phyloP scores from a whole-genome alignment of 495 filamentous ascomycete genomes.

The Pseudomonodictys pantanalensis region DNA sequence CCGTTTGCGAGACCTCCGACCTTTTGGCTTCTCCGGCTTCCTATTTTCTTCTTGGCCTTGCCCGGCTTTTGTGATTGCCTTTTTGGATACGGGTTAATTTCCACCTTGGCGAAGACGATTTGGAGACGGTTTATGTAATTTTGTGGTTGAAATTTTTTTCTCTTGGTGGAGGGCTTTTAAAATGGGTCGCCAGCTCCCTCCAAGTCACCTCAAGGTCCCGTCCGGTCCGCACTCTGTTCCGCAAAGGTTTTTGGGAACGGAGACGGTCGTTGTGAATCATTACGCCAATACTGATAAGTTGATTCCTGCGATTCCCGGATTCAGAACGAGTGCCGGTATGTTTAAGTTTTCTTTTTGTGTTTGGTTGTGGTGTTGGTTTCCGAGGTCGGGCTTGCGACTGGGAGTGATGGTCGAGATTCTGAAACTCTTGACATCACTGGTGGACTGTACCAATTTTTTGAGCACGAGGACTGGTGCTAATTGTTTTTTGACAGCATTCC shows the following conservation, averaged over 20 bases:
- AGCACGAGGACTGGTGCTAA: background rate
- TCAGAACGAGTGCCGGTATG: conserved; percentile 41
- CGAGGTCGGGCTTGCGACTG: too few relatives aligned
- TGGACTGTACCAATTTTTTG: background rate
- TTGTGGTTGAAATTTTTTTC: background rate
- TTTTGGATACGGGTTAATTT: background rate
- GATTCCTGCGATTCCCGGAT: conserved; percentile 39
- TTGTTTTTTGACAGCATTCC: conserved; percentile 36
- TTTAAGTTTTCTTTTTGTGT: background rate
- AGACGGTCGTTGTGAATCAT: background rate
- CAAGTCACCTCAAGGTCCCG: background rate
- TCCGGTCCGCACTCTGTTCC: background rate
- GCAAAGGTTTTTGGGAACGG: background rate
- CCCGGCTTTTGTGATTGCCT: background rate
- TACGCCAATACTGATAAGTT: conserved; percentile 22
- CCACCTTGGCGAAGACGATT: background rate
- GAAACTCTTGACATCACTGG: too few relatives aligned
- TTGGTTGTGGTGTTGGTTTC: too few relatives aligned
- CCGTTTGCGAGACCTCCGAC: too few relatives aligned
- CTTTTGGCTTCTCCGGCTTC: too few relatives aligned
- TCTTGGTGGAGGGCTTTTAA: background rate
- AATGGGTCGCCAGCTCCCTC: background rate
- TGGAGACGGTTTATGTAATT: conserved; percentile 2
- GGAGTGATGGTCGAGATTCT: too few relatives aligned
- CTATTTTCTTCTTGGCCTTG: background rate